Percentiles rank a stretch among this genome's conserved stretches.
Evolutionary conservation across 352 stramenopile species (phyloP).

Genomic region (Phytophthora sojae): DNA sequence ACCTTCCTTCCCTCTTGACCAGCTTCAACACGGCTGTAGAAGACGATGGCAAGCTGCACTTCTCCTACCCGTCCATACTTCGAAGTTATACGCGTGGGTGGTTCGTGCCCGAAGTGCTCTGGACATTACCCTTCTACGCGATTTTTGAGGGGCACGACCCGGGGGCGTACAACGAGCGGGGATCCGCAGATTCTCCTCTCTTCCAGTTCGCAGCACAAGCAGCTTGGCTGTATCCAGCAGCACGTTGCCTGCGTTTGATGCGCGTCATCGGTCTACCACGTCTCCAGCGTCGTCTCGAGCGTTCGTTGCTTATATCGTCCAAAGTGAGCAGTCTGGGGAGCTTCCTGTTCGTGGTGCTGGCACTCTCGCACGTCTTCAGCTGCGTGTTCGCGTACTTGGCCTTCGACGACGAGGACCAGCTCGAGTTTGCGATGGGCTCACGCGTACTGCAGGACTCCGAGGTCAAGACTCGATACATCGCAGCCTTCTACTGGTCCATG

Average conservation of each 20-base stretch:
- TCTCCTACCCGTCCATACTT: constrained; percentile 62
- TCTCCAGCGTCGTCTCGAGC: constrained; percentile 70
- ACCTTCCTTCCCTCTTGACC: neutral
- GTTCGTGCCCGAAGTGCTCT: constrained; percentile 69
- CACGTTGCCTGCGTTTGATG: constrained; percentile 56
- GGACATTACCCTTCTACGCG: constrained; percentile 75
- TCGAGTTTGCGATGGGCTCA: constrained; percentile 49
- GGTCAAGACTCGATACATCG: constrained; percentile 74
- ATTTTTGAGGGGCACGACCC: constrained; percentile 48
- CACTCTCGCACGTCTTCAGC: constrained; percentile 86
- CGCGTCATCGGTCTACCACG: constrained; percentile 64
- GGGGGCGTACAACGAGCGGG: constrained; percentile 13
- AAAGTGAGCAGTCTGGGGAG: constrained; percentile 79
- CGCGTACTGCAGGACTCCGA: constrained; percentile 57
- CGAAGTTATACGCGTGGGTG: constrained; percentile 60
- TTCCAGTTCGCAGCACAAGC: constrained; percentile 36
- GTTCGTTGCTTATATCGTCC: constrained; percentile 79
- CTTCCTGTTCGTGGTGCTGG: constrained; percentile 76
- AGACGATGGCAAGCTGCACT: constrained; percentile 75
- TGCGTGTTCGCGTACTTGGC: constrained; percentile 79
- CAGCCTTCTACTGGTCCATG: constrained; percentile 88
- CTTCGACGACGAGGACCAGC: constrained; percentile 63
- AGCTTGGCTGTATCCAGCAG: constrained; percentile 55
- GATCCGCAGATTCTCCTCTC: constrained; percentile 15
- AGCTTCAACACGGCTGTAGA: constrained; percentile 85